Base-by-base conservation (phyloP, 2,329 filamentous ascomycete genomes). In the Botrytis pseudocinerea region DNA sequence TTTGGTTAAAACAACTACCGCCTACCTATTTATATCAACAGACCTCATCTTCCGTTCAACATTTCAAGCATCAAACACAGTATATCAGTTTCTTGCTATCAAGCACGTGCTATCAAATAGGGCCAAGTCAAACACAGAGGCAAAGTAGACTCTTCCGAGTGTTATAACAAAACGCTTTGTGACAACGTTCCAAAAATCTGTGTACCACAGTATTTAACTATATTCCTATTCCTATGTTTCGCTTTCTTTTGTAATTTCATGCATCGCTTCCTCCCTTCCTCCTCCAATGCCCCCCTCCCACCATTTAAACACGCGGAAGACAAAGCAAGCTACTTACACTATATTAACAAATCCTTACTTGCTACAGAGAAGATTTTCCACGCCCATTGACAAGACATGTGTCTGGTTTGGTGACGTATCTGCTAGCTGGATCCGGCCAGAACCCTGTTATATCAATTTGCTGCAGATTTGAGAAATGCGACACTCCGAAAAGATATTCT, bases 211-310 rank as follows among this genome's bases (percentile, higher is more conserved):
- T 51, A 59, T 38, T 40, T 66, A 66, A 40, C 70, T 66, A 66
- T 66, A n/a, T 71, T 57, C 60, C 60, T 57, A 65, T 57, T 64
- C 61, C 69, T 60, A 44, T 70, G 25, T n/a, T 46, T 40, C 68
- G 32, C 69, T 51, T 42, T 51, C 35, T 68, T 68, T 38, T 68
- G 48, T 57, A 32, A 57, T 32, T 68, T 51, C 48, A 54, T 22
- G 25, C 46, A 42, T 57, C 35, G 25, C 51, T 57, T 22, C 46
- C 51, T 54, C 48, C 35, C 18, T 40, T 38, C 25, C 35, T 40
- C 35, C 48, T 32, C 40, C 48, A 28, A 4, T 57, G 51, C n/a
- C 48, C 38, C 8, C 38, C 9, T 16, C 65, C 35, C 48, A 57
- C 40, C n/a, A 40, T 22, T 57, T 38, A 42, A 51, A 57, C 54